Evolutionary conservation across 169 alveolate genomes (phyloP).

Genomic region (Eimeria sp.): DNA sequence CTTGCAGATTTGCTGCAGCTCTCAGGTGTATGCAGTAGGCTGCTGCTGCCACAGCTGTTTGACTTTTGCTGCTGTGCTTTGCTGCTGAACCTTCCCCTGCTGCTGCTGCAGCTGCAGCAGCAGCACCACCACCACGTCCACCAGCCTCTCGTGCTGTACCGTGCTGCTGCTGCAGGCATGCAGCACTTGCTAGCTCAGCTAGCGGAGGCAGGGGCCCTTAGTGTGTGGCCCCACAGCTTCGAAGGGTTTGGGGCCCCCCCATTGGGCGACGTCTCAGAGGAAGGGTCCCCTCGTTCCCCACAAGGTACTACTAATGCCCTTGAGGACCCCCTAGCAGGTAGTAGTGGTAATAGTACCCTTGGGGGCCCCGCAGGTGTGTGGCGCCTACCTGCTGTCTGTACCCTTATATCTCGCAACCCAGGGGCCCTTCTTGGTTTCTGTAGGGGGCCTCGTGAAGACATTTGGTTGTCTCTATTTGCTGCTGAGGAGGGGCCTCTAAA

Average conservation of each 20-base stretch:
- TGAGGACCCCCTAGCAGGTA: not conserved
- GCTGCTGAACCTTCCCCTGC: slow-evolving; percentile 37
- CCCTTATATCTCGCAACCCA: not conserved
- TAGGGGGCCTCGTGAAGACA: slow-evolving; percentile 7
- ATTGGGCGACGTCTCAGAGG: not conserved
- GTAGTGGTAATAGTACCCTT: no score
- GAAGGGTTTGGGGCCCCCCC: not conserved
- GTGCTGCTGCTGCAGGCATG: slow-evolving; percentile 33
- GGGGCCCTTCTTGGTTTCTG: not conserved
- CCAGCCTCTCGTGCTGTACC: slow-evolving; percentile 32
- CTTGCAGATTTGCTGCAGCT: slow-evolving; percentile 11
- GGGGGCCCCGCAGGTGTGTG: not conserved
- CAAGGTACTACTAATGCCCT: no score
- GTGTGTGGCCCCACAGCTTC: not conserved
- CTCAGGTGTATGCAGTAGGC: not conserved
- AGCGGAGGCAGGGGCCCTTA: slow-evolving; percentile 10
- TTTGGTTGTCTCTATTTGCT: not conserved
- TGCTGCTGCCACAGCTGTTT: slow-evolving; percentile 31
- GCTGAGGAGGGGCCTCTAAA: slow-evolving; percentile 20
- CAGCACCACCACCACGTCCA: slow-evolving; percentile 4
- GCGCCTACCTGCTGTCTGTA: not conserved
- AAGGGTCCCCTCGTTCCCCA: not conserved
- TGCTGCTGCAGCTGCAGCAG: slow-evolving; percentile 41
- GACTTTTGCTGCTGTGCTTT: slow-evolving; percentile 3
- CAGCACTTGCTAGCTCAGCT: slow-evolving; percentile 20